Evolutionary conservation across 768 basidiomycete genomes (phyloP), one percentile per base, ranked within the genome.

Genomic region (Trametopsis cervina): DNA sequence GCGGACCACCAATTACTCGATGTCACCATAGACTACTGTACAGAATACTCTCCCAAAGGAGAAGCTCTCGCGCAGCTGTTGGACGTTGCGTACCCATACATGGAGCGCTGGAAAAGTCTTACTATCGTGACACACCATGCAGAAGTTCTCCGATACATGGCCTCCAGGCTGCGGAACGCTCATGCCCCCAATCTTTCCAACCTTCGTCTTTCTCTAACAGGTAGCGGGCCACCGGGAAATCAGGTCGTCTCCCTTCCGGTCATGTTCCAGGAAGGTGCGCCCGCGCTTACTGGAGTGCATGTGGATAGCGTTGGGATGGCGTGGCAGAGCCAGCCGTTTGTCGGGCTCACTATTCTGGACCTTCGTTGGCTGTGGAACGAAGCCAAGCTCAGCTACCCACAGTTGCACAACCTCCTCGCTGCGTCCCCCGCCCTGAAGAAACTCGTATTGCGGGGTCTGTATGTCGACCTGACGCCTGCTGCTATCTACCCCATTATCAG

Each of bases 291-390:
- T 17, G 54, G 51, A 17, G 44, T 60, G 3, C 55, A 55, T 17
- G 53, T 55, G 33, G 56, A 57, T 45, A 57, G 56, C 36, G 52
- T 60, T 18, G 54, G 53, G 10, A 44, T 55, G 2, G 52, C 56
- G 4, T 57, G 58, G 58, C 42, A 51, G 20, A 36, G 51, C 0
- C 23, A 47, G 0, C 50, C 49, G 9, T 49, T 60, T 26, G 18
- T 46, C 12, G 50, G 51, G 44, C 49, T 60, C 7, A 50, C 52
- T 23, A 47, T 51, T 2, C 43, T 60, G 35, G 58, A 60, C 42
- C 46, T 60, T 15, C 56, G 58, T 20, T 60, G 58, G 58, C 50
- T 60, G 24, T 60, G 58, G 58, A 50, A 44, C 20, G 56, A 54
- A 4, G 56, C 55, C 15, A 50, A 54, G 12, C 50, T 60, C 9